Conservation (phyloP, 2,329 filamentous ascomycete species). For the Mariannaea elegans region DNA sequence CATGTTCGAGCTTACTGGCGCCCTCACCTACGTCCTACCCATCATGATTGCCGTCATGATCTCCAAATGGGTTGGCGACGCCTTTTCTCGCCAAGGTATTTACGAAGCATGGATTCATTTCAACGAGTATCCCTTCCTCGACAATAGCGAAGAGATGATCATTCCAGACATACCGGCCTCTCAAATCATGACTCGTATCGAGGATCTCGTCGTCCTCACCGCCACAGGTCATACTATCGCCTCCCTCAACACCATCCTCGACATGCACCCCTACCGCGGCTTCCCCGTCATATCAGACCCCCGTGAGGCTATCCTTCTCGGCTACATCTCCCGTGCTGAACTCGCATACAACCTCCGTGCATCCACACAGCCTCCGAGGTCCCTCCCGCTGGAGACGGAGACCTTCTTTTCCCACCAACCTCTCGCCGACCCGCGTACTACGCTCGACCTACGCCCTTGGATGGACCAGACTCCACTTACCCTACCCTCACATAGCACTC, state of each 20-base stretch:
- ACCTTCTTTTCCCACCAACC: constrained; percentile 87
- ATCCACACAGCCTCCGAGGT: constrained; percentile 63
- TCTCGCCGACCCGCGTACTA: constrained; percentile 78
- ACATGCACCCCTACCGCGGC: constrained; percentile 81
- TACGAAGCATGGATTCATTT: constrained; percentile 99
- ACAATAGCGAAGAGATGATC: constrained; percentile 83
- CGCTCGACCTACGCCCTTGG: constrained; percentile 92
- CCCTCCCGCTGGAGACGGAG: constrained; percentile 75
- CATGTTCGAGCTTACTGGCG: constrained; percentile 98
- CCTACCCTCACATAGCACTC: constrained; percentile 76
- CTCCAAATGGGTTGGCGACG: constrained; percentile 97
- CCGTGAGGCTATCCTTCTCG: constrained; percentile 80
- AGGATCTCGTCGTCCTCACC: constrained; percentile 88
- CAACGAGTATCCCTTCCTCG: constrained; percentile 94
- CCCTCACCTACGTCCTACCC: constrained; percentile 93
- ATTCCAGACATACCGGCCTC: constrained; percentile 87
- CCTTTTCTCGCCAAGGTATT: constrained; percentile 90
- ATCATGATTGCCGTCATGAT: constrained; percentile 99
- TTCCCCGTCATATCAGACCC: constrained; percentile 89
- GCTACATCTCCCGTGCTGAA: constrained; percentile 94
- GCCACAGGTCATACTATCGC: constrained; percentile 88
- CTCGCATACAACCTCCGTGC: constrained; percentile 78
- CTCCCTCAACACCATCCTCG: constrained; percentile 75
- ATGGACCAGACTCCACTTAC: constrained; percentile 99
- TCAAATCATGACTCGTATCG: constrained; percentile 90